These are phyloP conservation scores for Pyrus communis DNA, from an alignment of 306 rosid species.

Conservation along the genomic window DNA sequence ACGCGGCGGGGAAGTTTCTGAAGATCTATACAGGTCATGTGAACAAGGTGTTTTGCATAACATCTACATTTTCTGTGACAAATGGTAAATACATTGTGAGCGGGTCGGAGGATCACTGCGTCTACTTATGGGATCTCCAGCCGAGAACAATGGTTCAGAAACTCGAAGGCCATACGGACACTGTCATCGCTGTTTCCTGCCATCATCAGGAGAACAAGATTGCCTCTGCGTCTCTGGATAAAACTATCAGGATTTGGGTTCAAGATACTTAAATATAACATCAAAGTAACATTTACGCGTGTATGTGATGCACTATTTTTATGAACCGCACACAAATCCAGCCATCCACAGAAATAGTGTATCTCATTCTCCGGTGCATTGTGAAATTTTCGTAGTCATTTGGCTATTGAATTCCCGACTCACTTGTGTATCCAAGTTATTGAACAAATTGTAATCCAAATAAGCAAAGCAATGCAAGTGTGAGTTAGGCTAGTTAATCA, in stretches of 20 bases:
- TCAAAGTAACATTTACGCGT: too few species aligned
- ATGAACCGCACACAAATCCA: neutral
- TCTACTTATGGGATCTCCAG: constrained; percentile 92
- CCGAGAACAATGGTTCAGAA: constrained; percentile 72
- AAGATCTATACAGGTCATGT: constrained; percentile 63
- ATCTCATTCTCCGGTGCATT: too few species aligned
- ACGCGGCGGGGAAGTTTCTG: constrained; percentile 51
- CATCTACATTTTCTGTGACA: constrained; percentile 84
- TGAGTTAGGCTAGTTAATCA: too few species aligned
- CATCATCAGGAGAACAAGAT: constrained; percentile 83
- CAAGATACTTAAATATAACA: neutral
- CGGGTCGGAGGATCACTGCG: constrained; percentile 83
- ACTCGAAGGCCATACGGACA: constrained; percentile 83
- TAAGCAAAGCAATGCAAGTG: too few species aligned
- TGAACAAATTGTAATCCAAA: neutral
- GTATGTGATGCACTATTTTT: too few species aligned
- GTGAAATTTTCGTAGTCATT: too few species aligned
- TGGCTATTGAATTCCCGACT: too few species aligned
- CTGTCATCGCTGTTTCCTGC: constrained; percentile 75
- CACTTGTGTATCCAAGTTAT: neutral
- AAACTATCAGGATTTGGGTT: constrained; percentile 70
- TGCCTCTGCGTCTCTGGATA: constrained; percentile 88
- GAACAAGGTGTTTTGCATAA: constrained; percentile 58
- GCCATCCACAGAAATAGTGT: neutral
- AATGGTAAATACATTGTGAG: constrained; percentile 80